Evolutionary conservation across 257 asterid genomes (phyloP).

Genomic region (Paulownia fortunei): DNA sequence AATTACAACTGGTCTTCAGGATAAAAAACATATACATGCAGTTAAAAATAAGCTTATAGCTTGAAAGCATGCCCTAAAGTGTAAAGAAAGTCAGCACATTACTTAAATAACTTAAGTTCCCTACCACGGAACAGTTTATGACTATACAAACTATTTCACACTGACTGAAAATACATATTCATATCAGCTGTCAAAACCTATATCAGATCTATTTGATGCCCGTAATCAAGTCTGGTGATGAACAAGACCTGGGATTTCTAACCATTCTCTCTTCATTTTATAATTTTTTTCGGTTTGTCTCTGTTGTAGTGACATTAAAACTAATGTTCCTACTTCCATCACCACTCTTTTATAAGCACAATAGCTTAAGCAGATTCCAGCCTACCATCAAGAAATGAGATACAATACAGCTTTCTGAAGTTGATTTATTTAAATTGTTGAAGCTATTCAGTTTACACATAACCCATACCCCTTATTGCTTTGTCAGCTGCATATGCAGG

Average conservation of each 20-base stretch:
- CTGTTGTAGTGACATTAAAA: slow-evolving; percentile 10
- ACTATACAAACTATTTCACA: not conserved
- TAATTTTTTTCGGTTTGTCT: not conserved
- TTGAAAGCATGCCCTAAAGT: slow-evolving; percentile 5
- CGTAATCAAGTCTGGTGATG: slow-evolving; percentile 4
- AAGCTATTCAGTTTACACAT: slow-evolving; percentile 23
- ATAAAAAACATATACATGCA: not conserved
- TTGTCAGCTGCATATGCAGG: not conserved
- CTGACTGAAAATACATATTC: not conserved
- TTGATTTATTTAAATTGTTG: not conserved
- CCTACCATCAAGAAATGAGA: slow-evolving; percentile 5
- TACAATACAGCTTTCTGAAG: not conserved
- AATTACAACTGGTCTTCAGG: slow-evolving; percentile 18
- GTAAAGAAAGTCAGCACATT: slow-evolving; percentile 1
- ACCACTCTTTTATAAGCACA: slow-evolving; percentile 15
- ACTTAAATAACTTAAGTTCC: not conserved
- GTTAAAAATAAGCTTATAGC: not conserved
- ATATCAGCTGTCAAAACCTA: not conserved
- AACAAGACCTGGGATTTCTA: slow-evolving; percentile 11
- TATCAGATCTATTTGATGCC: slow-evolving; percentile 11
- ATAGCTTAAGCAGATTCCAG: slow-evolving; percentile 11
- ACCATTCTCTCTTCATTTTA: not conserved
- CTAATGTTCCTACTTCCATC: slow-evolving; percentile 21
- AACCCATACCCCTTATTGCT: slow-evolving; percentile 13
- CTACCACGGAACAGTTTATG: not conserved